A percentile compares a stretch with the other conserved stretches of the same genome.
Evolutionary conservation across 2,329 filamentous ascomycete genomes (phyloP).

Genomic region (Fusarium incarnatum): DNA sequence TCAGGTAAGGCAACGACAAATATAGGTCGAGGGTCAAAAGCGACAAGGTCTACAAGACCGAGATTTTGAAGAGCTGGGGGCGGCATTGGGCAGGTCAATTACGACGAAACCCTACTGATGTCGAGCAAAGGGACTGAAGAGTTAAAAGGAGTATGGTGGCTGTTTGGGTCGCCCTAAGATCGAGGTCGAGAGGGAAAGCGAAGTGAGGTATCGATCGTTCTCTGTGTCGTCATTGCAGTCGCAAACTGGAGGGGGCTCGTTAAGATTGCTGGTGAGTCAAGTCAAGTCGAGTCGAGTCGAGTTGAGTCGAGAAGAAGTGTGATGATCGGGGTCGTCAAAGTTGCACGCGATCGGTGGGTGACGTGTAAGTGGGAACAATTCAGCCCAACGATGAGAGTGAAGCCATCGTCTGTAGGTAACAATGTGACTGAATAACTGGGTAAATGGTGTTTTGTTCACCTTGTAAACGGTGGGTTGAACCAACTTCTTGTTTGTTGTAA

Average conservation of each 20-base stretch:
- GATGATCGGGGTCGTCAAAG: slow-evolving; percentile 9
- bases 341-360: slow-evolving; percentile 32
- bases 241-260: slow-evolving; percentile 19
- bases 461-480: not conserved
- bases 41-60: slow-evolving; percentile 55
- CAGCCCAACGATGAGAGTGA: slow-evolving; percentile 20
- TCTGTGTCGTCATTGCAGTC: slow-evolving; percentile 39
- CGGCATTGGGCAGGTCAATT: slow-evolving; percentile 39
- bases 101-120: slow-evolving; percentile 2
- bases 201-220: slow-evolving; percentile 12
- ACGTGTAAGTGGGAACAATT: slow-evolving; percentile 4
- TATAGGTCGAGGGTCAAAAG: slow-evolving; percentile 56
- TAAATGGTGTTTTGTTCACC: slow-evolving; percentile 10
- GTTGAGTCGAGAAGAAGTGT: not conserved
- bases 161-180: slow-evolving; percentile 14
- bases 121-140: not conserved
- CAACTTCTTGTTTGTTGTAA: slow-evolving; percentile 2
- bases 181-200: slow-evolving; percentile 14
- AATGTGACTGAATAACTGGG: not conserved
- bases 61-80: slow-evolving; percentile 44
- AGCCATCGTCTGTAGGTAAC: slow-evolving; percentile 18
- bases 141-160: not conserved
- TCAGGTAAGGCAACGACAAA: slow-evolving; percentile 52
- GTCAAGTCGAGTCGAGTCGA: not conserved
- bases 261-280: not conserved